These are phyloP conservation scores for Stenocarpella maydis DNA, from an alignment of 2,329 filamentous ascomycete genomes.

Conservation along the genomic window DNA sequence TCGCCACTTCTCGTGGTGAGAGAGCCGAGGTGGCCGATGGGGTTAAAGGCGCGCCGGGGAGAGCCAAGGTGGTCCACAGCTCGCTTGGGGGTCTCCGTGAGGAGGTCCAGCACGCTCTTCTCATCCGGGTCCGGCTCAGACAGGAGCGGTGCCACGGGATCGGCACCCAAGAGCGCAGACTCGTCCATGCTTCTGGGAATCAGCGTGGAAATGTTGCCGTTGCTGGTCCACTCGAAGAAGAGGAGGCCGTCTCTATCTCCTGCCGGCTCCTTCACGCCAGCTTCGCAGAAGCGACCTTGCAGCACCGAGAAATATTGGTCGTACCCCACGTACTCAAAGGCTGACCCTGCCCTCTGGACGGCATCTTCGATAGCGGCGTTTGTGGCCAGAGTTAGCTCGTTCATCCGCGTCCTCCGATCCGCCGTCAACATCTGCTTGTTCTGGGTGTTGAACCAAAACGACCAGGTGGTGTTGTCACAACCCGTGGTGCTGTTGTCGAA, in stretches of 20 bases:
- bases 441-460: slow-evolving; percentile 5
- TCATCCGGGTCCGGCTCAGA: not conserved
- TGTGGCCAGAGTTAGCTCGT: not conserved
- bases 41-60: not conserved
- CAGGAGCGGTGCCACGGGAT: not conserved
- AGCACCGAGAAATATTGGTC: slow-evolving; percentile 14
- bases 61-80: not conserved
- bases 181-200: slow-evolving; percentile 13
- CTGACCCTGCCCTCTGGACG: not conserved
- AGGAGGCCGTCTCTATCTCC: not conserved
- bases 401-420: slow-evolving; percentile 1
- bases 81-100: not conserved
- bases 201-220: not conserved
- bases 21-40: not conserved
- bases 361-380: slow-evolving; percentile 9
- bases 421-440: slow-evolving; percentile 6
- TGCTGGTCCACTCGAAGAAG: slow-evolving; percentile 19
- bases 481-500: slow-evolving; percentile 16
- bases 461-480: slow-evolving; percentile 2
- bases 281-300: slow-evolving; percentile 12
- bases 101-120: not conserved
- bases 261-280: not conserved
- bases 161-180: not conserved
- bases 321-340: slow-evolving; percentile 5
- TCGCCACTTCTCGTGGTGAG: not conserved